Base-by-base conservation (phyloP, 139 green algal species). In the Desmodesmus armatus region DNA sequence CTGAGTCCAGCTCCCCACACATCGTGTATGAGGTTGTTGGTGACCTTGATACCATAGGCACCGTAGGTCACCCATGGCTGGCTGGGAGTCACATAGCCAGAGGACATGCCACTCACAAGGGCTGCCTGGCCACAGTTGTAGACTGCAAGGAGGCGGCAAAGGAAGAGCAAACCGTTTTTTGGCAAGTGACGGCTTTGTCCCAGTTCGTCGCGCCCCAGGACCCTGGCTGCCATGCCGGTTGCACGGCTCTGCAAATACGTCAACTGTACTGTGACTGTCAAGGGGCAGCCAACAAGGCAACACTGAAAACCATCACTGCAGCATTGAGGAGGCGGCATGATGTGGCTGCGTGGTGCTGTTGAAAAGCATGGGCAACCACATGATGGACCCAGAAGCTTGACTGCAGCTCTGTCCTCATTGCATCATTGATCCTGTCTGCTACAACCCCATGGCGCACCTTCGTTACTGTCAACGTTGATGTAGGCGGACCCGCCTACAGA, bases 1-100 rank as follows among this genome's bases (percentile, higher is more conserved):
- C 82, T 66, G 29, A 87, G 43, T 6, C 44, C 82, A 23, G 82
- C 82, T 25, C 82, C 82, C 72, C 73, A 87, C 58, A 87, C 82
- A 37, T 82, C 43, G 5, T 23, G 31, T 11, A 87, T 49, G 31
- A 87, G 2, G 71, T 87, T 87, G 58, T 83, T 87, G 47, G 75
- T 82, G 15, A 82, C 75, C 43, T 76, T 81, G 23, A 82, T 71
- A 31, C 76, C 82, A 40, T 87, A 87, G 31, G 27, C 58, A 13
- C 77, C 58, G 31, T 87, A 87, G 23, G 82, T 39, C 60, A 77
- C 15, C 71, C 71, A 87, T 4, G 72, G 72, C 5, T 15, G 5
- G 23, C 55, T 33, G 55, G 82, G 76, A 25, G 78, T 58, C 47
- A 72, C 29, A 69, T 44, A 41, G 31, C 21, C 55, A 23, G 40